Conservation (phyloP, 768 basidiomycete genomes). For the Suillus discolor region DNA sequence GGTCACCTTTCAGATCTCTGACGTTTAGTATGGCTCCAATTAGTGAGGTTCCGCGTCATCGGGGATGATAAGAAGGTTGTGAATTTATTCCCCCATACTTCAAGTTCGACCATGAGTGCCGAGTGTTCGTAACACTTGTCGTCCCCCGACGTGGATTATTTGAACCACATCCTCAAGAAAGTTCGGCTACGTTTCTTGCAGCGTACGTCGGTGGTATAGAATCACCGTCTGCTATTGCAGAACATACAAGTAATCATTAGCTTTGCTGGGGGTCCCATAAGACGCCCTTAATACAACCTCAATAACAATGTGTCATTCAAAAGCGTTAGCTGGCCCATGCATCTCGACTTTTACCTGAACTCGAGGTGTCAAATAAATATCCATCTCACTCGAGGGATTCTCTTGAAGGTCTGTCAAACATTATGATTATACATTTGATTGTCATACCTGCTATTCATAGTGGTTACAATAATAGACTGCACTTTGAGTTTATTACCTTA, state of each 20-base stretch:
- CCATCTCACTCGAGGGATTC: background rate
- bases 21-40: constrained; percentile 3
- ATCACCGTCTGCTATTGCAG: background rate
- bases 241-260: background rate
- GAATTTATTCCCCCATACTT: constrained; percentile 25
- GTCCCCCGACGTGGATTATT: background rate
- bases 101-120: background rate
- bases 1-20: background rate
- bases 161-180: background rate
- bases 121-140: background rate
- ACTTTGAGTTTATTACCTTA: background rate
- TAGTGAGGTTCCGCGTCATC: constrained; percentile 71
- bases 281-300: background rate
- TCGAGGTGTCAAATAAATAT: background rate
- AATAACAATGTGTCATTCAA: background rate
- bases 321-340: background rate
- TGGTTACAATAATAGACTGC: background rate
- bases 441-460: background rate
- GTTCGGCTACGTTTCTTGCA: background rate
- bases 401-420: background rate
- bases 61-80: constrained; percentile 59
- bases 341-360: background rate
- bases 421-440: background rate
- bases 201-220: too few relatives aligned
- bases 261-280: background rate